A percentile compares a stretch with the other conserved stretches of the same genome.
Evolutionary conservation across 495 filamentous ascomycete genomes (phyloP).

Genomic region (Penicillium lividum): DNA sequence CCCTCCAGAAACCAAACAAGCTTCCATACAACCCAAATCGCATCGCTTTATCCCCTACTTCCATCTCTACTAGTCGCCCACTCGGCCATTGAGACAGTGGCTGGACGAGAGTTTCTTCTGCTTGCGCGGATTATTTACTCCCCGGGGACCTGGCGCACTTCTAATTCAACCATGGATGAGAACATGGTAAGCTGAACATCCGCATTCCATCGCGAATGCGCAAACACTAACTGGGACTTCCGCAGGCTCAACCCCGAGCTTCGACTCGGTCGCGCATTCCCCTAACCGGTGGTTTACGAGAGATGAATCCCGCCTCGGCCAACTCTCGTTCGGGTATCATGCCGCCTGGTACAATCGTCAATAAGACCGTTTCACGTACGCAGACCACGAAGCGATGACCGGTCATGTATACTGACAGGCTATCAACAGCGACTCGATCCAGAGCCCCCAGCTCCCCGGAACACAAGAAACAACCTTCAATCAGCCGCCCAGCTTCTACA

Average conservation of each 20-base stretch:
- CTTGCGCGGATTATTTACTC: conserved; percentile 30
- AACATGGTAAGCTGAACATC: conserved; percentile 32
- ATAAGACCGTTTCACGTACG: conserved; percentile 41
- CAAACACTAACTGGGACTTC: background rate
- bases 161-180: conserved; percentile 36
- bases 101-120: conserved; percentile 28
- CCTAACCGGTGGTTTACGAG: conserved; percentile 42
- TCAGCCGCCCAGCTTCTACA: conserved; percentile 31
- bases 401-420: background rate
- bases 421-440: conserved; percentile 51
- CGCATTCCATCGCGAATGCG: conserved; percentile 13
- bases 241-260: conserved; percentile 30
- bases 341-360: conserved; percentile 50
- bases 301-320: conserved; percentile 64
- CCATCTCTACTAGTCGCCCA: background rate
- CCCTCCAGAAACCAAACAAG: conserved; percentile 40
- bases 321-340: conserved; percentile 63
- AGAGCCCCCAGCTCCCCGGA: conserved; percentile 52
- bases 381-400: background rate
- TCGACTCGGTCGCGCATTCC: conserved; percentile 41
- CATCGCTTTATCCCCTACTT: conserved; percentile 1
- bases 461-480: conserved; percentile 37
- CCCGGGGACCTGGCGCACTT: conserved; percentile 30
- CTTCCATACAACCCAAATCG: conserved; percentile 10
- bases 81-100: conserved; percentile 21